Evolutionary conservation across 2,329 filamentous ascomycete genomes (phyloP).

Genomic region (Ophiostoma sp.): DNA sequence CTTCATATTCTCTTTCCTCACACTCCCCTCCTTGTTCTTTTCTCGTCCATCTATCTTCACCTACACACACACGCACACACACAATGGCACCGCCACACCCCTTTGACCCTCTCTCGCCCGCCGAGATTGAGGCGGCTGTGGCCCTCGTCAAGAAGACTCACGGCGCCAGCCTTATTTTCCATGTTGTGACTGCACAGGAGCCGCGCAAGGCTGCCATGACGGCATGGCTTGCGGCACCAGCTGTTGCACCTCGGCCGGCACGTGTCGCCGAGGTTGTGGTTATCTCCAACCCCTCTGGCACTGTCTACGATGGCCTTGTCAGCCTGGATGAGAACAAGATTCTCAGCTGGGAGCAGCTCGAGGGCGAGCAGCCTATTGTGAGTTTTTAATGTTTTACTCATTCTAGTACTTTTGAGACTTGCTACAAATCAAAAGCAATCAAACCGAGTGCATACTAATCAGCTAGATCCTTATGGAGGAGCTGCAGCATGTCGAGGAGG

Average conservation of each 20-base stretch:
- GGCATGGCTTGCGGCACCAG: slow-evolving; percentile 66
- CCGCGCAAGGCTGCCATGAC: slow-evolving; percentile 81
- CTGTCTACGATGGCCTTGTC: slow-evolving; percentile 77
- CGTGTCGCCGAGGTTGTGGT: slow-evolving; percentile 78
- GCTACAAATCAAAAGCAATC: background rate
- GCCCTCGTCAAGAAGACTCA: slow-evolving; percentile 64
- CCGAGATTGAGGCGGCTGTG: slow-evolving; percentile 69
- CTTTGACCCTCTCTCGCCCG: slow-evolving; percentile 67
- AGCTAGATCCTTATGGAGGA: slow-evolving; percentile 83
- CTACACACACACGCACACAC: background rate
- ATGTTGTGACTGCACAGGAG: slow-evolving; percentile 79
- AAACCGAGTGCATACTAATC: background rate
- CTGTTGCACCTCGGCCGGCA: slow-evolving; percentile 55
- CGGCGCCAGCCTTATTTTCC: slow-evolving; percentile 69
- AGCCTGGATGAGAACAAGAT: slow-evolving; percentile 64
- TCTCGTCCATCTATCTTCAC: background rate
- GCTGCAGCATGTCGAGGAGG: slow-evolving; percentile 69
- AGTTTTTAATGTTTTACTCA: slow-evolving; percentile 29
- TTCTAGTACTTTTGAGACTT: too few relatives aligned
- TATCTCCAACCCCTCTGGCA: slow-evolving; percentile 65
- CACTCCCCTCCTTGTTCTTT: background rate
- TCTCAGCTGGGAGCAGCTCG: slow-evolving; percentile 66
- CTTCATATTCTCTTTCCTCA: background rate
- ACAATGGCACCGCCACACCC: slow-evolving; percentile 50
- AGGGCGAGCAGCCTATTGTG: slow-evolving; percentile 75